Percentiles rank a stretch among this genome's conserved stretches.
Conservation (phyloP, 1,139 yeast genomes). For the Suhomyces ambrosiae region DNA sequence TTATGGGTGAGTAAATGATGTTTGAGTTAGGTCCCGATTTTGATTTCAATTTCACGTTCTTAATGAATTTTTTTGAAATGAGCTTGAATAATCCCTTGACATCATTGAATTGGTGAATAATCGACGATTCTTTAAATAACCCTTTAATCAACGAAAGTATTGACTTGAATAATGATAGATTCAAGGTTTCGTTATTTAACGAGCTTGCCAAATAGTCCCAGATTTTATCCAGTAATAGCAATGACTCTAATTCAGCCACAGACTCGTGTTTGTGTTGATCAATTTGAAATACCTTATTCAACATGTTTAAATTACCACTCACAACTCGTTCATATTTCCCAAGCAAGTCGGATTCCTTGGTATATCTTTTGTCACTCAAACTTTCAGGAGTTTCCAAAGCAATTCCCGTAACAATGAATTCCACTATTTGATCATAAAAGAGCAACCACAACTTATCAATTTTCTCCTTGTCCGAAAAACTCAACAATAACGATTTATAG, state of each 20-base stretch:
- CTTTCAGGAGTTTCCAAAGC: slow-evolving; percentile 61
- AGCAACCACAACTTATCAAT: slow-evolving; percentile 61
- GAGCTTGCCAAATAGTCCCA: slow-evolving; percentile 44
- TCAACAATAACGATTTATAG: slow-evolving; percentile 44
- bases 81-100: slow-evolving; percentile 41
- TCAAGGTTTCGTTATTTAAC: slow-evolving; percentile 30
- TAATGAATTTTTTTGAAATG: slow-evolving; percentile 52
- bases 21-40: slow-evolving; percentile 29
- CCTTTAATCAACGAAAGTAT: slow-evolving; percentile 39
- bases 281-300: slow-evolving; percentile 41
- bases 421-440: slow-evolving; percentile 58
- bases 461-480: slow-evolving; percentile 64
- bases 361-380: slow-evolving; percentile 74
- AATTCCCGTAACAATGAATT: slow-evolving; percentile 54
- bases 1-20: slow-evolving; percentile 44
- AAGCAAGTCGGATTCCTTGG: slow-evolving; percentile 64
- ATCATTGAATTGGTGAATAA: slow-evolving; percentile 20
- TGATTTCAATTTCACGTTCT: slow-evolving; percentile 49
- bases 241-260: slow-evolving; percentile 24
- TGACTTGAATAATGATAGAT: slow-evolving; percentile 51
- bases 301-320: slow-evolving; percentile 52
- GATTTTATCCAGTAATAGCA: slow-evolving; percentile 41
- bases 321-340: slow-evolving; percentile 67
- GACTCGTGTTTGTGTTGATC: slow-evolving; percentile 10
- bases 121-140: slow-evolving; percentile 15